Conservation (phyloP, 192 early-diverging fungal genomes). For the Coemansia sp. region DNA sequence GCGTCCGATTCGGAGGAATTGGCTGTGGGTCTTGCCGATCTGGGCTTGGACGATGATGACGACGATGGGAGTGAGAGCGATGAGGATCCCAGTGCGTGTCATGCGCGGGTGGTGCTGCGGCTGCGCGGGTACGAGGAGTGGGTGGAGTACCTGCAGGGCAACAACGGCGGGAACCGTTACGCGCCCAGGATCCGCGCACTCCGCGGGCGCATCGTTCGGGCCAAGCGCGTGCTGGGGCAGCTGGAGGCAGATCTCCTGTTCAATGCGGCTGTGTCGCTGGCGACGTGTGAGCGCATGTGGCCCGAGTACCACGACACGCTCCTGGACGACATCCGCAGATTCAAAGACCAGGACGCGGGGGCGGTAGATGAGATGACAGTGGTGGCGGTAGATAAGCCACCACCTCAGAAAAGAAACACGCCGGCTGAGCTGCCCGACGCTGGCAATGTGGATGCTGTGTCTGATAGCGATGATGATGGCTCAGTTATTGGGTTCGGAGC, state of each 20-base stretch:
- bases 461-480: neutral
- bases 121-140: constrained; percentile 13
- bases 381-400: neutral
- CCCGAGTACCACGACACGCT: constrained; percentile 19
- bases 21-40: neutral
- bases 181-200: neutral
- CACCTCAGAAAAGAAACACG: neutral
- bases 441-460: too few relatives aligned
- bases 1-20: neutral
- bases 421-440: neutral
- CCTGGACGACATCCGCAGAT: constrained; percentile 11
- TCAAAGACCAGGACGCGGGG: neutral
- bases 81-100: constrained; percentile 11
- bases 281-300: constrained; percentile 20
- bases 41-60: neutral
- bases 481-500: neutral
- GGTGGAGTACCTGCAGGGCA: constrained; percentile 1
- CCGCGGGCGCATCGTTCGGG: neutral
- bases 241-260: constrained; percentile 26
- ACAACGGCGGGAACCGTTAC: constrained; percentile 1
- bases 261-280: neutral
- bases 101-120: constrained; percentile 11
- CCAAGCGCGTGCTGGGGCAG: neutral
- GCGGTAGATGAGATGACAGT: neutral
- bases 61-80: constrained; percentile 15